These are phyloP conservation scores for Stevia rebaudiana DNA, from an alignment of 140 eudicot species.

Conservation along the genomic window DNA sequence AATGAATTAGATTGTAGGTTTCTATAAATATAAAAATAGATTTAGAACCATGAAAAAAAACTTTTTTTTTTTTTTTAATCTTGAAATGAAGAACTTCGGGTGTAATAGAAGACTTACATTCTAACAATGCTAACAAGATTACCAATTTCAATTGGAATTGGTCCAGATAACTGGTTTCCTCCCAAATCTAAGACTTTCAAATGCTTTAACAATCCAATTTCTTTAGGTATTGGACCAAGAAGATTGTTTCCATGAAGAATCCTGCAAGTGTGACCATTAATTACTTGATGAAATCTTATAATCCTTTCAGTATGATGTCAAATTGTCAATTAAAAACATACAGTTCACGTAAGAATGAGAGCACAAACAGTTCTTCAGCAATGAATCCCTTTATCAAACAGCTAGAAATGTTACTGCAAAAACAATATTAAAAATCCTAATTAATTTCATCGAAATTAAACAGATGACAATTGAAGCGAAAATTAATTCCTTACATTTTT, in stretches of 20 bases:
- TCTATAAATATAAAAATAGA: constrained; percentile 31
- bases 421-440: constrained; percentile 14
- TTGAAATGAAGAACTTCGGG: background rate
- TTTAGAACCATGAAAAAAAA: constrained; percentile 14
- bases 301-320: too few relatives aligned
- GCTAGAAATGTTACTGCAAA: constrained; percentile 71
- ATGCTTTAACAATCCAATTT: constrained; percentile 61
- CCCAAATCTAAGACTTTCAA: constrained; percentile 82
- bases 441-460: background rate
- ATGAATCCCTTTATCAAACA: constrained; percentile 77
- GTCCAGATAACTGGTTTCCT: constrained; percentile 76
- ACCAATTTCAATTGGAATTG: constrained; percentile 81
- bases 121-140: constrained; percentile 49
- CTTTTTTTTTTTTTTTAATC: background rate
- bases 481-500: constrained; percentile 57
- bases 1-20: constrained; percentile 82
- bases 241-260: constrained; percentile 65
- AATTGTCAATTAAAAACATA: constrained; percentile 28
- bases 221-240: constrained; percentile 81
- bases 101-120: constrained; percentile 45
- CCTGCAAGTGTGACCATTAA: constrained; percentile 32
- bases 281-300: background rate
- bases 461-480: background rate
- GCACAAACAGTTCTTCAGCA: constrained; percentile 52
- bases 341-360: constrained; percentile 62